A percentile compares a stretch with the other conserved stretches of the same genome.
These are phyloP conservation scores for Xylaria sp. DNA, from an alignment of 2,329 filamentous ascomycete genomes.

Conservation along the genomic window DNA sequence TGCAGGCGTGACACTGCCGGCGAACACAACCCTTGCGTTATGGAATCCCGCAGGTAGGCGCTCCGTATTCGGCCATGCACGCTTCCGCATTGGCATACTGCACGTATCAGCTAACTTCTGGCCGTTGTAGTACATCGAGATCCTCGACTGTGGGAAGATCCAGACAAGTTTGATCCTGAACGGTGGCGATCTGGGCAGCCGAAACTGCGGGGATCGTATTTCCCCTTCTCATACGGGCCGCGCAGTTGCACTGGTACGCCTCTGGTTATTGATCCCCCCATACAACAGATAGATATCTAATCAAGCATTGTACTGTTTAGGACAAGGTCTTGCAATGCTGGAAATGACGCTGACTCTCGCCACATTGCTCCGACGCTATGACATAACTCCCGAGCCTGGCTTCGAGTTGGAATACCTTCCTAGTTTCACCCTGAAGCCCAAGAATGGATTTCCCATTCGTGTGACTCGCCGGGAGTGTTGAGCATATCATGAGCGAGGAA, in stretches of 20 bases:
- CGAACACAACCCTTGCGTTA: constrained; percentile 34
- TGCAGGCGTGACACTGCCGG: constrained; percentile 33
- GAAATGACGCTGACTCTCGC: constrained; percentile 36
- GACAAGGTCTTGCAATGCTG: constrained; percentile 36
- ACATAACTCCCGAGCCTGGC: constrained; percentile 29
- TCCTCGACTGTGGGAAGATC: constrained; percentile 34
- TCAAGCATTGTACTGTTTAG: constrained; percentile 10
- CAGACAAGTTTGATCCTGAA: constrained; percentile 37
- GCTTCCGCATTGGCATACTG: not conserved
- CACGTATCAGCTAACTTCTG: constrained; percentile 11
- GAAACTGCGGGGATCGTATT: constrained; percentile 34
- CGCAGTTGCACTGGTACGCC: constrained; percentile 35
- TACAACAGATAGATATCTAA: not conserved
- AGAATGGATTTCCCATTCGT: constrained; percentile 32
- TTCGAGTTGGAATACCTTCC: constrained; percentile 35
- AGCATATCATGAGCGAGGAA: not conserved
- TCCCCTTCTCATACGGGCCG: constrained; percentile 36
- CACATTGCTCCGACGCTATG: constrained; percentile 31
- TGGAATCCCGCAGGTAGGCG: constrained; percentile 34
- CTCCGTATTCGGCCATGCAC: constrained; percentile 12
- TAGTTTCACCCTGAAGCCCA: constrained; percentile 33
- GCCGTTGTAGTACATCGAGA: constrained; percentile 30
- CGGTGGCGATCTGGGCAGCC: constrained; percentile 35
- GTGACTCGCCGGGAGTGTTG: constrained; percentile 27
- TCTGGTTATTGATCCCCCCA: not conserved